Evolutionary conservation across 345 rosid genomes (phyloP).

Genomic region (Lumnitzera racemosa): DNA sequence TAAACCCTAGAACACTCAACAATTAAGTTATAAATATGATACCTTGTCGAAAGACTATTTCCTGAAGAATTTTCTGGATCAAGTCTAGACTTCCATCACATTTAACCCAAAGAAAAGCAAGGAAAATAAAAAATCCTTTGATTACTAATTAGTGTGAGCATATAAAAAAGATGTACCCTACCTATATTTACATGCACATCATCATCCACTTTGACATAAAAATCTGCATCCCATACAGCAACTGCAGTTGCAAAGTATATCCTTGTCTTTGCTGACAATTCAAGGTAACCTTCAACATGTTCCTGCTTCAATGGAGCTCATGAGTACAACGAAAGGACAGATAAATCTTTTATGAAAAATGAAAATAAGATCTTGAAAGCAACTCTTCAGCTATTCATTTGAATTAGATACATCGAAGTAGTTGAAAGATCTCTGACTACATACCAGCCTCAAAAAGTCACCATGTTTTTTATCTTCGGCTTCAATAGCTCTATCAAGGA

Average conservation of each 20-base stretch:
- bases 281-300: slow-evolving; percentile 96
- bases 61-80: too few species aligned
- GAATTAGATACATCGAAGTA: neutral
- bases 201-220: slow-evolving; percentile 95
- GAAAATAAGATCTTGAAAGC: neutral
- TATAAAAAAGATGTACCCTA: slow-evolving; percentile 7
- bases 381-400: neutral
- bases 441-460: slow-evolving; percentile 92
- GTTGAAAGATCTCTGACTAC: slow-evolving; percentile 1
- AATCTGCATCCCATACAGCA: slow-evolving; percentile 93
- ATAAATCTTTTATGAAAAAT: neutral
- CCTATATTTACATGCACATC: slow-evolving; percentile 98
- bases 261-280: slow-evolving; percentile 91
- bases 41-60: too few species aligned
- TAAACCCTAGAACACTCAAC: too few species aligned
- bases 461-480: slow-evolving; percentile 94
- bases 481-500: slow-evolving; percentile 90
- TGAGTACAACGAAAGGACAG: neutral
- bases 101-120: neutral
- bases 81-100: too few species aligned
- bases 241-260: slow-evolving; percentile 77
- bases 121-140: neutral
- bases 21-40: too few species aligned
- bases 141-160: too few species aligned
- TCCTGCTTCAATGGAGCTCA: slow-evolving; percentile 45